These are phyloP conservation scores for Thalassiosira exigua DNA, from an alignment of 352 stramenopile genomes.

Conservation along the genomic window DNA sequence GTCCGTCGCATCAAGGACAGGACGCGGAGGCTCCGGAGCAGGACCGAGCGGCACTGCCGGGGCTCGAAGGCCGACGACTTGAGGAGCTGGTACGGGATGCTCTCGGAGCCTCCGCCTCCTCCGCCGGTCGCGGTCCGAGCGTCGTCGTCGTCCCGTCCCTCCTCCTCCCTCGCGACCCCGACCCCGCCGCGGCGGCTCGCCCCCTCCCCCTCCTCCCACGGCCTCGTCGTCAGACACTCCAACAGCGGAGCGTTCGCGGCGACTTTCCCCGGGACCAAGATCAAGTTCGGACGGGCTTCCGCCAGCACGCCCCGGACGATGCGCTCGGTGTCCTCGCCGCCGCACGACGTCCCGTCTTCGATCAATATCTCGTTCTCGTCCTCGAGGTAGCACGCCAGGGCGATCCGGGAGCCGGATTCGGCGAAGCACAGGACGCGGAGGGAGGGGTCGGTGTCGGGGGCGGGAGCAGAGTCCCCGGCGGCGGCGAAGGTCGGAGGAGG, in stretches of 20 bases:
- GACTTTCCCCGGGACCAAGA: conserved; percentile 67
- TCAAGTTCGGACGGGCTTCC: conserved; percentile 63
- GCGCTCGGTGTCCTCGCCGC: conserved; percentile 58
- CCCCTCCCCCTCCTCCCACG: conserved; percentile 27
- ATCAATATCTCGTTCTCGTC: conserved; percentile 78
- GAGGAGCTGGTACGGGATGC: conserved; percentile 79
- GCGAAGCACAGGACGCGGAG: conserved; percentile 55
- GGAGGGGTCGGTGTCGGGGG: conserved; percentile 50
- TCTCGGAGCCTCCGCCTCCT: conserved; percentile 1
- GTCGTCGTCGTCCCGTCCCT: conserved; percentile 10
- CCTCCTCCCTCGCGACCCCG: background rate
- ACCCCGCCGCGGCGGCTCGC: background rate
- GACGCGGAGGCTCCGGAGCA: conserved; percentile 80
- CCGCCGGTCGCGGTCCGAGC: background rate
- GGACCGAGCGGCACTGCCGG: conserved; percentile 62
- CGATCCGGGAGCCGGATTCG: conserved; percentile 64
- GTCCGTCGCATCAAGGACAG: conserved; percentile 64
- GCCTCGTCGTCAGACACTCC: conserved; percentile 67
- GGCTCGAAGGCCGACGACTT: conserved; percentile 78
- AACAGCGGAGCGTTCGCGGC: conserved; percentile 69
- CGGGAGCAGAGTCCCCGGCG: conserved; percentile 1
- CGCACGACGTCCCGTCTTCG: conserved; percentile 52
- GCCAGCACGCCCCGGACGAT: conserved; percentile 66
- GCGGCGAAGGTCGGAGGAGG: too few relatives aligned
- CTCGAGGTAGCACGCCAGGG: conserved; percentile 82